A percentile compares a stretch with the other conserved stretches of the same genome.
phyloP scores from a whole-genome alignment of 305 asterid species.

The Fraxinus albicans region DNA sequence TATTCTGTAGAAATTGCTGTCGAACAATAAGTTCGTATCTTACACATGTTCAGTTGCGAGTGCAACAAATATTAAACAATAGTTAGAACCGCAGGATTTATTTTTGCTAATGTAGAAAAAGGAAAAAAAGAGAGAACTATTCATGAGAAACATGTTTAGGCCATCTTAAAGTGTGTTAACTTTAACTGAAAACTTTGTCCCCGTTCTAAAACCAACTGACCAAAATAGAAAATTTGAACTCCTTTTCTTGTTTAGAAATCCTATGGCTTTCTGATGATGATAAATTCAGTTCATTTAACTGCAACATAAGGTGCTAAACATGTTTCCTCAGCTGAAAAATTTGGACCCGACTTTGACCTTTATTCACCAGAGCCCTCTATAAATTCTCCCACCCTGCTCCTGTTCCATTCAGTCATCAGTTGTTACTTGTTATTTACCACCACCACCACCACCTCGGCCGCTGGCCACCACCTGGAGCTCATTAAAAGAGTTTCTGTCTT shows the following conservation, averaged over 20 bases:
- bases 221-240: constrained; percentile 27
- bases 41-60: not conserved
- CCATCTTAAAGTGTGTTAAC: constrained; percentile 24
- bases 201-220: constrained; percentile 20
- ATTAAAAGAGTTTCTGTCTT: not conserved
- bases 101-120: not conserved
- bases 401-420: not conserved
- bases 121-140: not conserved
- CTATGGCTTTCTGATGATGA: not conserved
- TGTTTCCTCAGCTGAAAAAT: constrained; percentile 11
- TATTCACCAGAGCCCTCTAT: constrained; percentile 27
- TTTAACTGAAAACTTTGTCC: constrained; percentile 20
- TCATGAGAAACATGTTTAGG: constrained; percentile 17
- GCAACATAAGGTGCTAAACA: constrained; percentile 29
- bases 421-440: not conserved
- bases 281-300: constrained; percentile 21
- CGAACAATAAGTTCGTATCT: not conserved
- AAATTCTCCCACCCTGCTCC: constrained; percentile 31
- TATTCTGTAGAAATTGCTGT: not conserved
- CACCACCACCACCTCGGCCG: not conserved
- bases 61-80: not conserved
- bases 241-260: not conserved
- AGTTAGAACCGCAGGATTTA: not conserved
- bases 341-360: constrained; percentile 11
- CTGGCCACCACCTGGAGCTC: not conserved